A percentile compares a stretch with the other conserved stretches of the same genome.
phyloP scores from a whole-genome alignment of 2,329 filamentous ascomycete species.

The Trematosphaeria pertusa region DNA sequence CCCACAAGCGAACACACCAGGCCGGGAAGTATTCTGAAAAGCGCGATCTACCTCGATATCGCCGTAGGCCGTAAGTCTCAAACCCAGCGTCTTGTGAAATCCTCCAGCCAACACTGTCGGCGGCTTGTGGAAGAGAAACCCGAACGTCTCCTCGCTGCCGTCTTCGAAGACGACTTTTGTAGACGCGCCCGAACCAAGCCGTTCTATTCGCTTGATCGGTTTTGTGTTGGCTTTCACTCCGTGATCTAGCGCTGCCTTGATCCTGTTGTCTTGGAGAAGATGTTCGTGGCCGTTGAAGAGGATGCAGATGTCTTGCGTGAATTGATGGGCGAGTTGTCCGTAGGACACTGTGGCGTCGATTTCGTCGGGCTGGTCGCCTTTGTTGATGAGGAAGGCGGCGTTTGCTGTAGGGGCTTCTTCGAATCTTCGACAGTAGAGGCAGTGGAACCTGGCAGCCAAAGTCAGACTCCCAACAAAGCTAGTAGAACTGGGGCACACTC shows the following conservation, averaged over 20 bases:
- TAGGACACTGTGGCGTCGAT: neutral
- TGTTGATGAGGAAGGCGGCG: constrained; percentile 1
- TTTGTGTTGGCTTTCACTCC: constrained; percentile 29
- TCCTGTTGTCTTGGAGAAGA: constrained; percentile 34
- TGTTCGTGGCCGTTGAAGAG: constrained; percentile 59
- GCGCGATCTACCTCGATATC: no score
- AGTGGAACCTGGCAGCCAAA: constrained; percentile 7
- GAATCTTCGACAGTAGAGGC: constrained; percentile 9
- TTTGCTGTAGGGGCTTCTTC: constrained; percentile 1
- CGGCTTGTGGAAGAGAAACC: constrained; percentile 17
- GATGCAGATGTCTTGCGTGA: no score
- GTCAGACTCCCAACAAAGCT: neutral
- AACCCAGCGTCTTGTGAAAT: no score
- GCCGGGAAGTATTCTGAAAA: no score
- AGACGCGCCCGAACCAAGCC: no score
- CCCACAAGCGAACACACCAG: no score
- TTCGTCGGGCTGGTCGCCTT: neutral
- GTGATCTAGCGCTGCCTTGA: neutral
- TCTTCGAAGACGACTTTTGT: constrained; percentile 52
- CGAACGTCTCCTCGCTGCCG: constrained; percentile 31
- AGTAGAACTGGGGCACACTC: neutral
- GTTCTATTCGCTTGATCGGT: constrained; percentile 32
- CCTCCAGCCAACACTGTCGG: no score
- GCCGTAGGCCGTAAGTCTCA: no score
- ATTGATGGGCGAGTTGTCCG: constrained; percentile 32